Percentiles rank a stretch among this genome's conserved stretches.
These are phyloP conservation scores for Neurospora sublineolata DNA, from an alignment of 495 filamentous ascomycete species.

Conservation along the genomic window DNA sequence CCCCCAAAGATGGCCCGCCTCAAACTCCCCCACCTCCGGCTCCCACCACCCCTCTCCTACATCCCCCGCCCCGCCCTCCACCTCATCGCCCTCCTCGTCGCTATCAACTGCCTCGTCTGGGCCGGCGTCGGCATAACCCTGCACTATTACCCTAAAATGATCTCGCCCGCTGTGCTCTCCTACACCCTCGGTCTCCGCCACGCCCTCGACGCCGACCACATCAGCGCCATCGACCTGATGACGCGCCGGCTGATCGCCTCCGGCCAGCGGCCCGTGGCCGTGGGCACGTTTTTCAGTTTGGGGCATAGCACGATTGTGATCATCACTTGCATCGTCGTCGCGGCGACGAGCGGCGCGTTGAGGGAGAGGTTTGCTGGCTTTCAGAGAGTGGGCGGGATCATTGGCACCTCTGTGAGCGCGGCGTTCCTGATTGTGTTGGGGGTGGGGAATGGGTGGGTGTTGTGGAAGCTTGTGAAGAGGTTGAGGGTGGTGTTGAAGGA, in stretches of 20 bases:
- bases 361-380: slow-evolving; percentile 69
- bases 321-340: slow-evolving; percentile 82
- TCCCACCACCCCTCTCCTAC: slow-evolving; percentile 16
- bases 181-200: slow-evolving; percentile 88
- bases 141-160: slow-evolving; percentile 43
- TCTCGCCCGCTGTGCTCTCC: slow-evolving; percentile 69
- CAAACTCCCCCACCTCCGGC: slow-evolving; percentile 3
- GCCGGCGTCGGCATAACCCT: slow-evolving; percentile 58
- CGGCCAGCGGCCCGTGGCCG: slow-evolving; percentile 77
- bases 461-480: slow-evolving; percentile 60
- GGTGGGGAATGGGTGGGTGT: slow-evolving; percentile 73
- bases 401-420: slow-evolving; percentile 74
- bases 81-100: slow-evolving; percentile 53
- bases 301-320: slow-evolving; percentile 92
- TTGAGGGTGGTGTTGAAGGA: slow-evolving; percentile 47
- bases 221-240: slow-evolving; percentile 92
- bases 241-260: slow-evolving; percentile 81
- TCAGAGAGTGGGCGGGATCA: slow-evolving; percentile 71
- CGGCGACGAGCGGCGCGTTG: slow-evolving; percentile 75
- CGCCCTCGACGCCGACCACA: slow-evolving; percentile 94
- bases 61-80: slow-evolving; percentile 55
- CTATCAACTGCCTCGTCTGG: slow-evolving; percentile 65
- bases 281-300: slow-evolving; percentile 90
- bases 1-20: background rate
- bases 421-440: slow-evolving; percentile 73